Percentiles rank a stretch among this genome's conserved stretches.
Evolutionary conservation across 139 green algal species (phyloP).

Genomic region (Edaphochlamys debaryana): DNA sequence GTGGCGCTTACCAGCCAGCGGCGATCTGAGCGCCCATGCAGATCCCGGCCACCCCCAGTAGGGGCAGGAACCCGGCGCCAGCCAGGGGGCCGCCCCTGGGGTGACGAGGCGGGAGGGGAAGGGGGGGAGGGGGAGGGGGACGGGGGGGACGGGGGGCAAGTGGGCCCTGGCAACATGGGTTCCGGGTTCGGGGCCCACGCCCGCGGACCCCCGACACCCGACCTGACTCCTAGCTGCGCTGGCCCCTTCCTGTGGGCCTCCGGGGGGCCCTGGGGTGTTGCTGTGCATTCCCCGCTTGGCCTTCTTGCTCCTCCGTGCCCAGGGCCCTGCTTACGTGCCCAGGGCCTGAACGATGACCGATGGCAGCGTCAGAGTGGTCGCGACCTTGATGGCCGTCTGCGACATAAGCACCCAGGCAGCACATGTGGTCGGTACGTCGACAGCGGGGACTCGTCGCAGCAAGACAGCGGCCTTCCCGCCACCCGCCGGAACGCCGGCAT

Average conservation of each 20-base stretch:
- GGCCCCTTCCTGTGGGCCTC: no score
- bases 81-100: conserved; percentile 20
- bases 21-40: conserved; percentile 33
- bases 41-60: conserved; percentile 3
- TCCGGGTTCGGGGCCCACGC: background rate
- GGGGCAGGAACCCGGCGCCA: background rate
- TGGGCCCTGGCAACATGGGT: background rate
- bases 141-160: no score
- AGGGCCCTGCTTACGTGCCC: conserved; percentile 37
- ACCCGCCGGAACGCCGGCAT: no score
- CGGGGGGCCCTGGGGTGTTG: no score
- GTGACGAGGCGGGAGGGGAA: background rate
- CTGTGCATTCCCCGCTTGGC: no score
- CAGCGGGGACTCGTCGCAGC: no score
- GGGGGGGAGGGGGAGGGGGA: no score
- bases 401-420: no score
- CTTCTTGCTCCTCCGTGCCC: no score
- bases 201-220: background rate
- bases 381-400: conserved; percentile 36
- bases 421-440: no score
- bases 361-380: conserved; percentile 50
- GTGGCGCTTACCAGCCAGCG: conserved; percentile 16
- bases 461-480: no score
- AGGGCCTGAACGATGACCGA: conserved; percentile 49
- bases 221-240: no score